Evolutionary conservation across 2,329 filamentous ascomycete genomes (phyloP).

Genomic region (Chrysoporthe austroafricana): DNA sequence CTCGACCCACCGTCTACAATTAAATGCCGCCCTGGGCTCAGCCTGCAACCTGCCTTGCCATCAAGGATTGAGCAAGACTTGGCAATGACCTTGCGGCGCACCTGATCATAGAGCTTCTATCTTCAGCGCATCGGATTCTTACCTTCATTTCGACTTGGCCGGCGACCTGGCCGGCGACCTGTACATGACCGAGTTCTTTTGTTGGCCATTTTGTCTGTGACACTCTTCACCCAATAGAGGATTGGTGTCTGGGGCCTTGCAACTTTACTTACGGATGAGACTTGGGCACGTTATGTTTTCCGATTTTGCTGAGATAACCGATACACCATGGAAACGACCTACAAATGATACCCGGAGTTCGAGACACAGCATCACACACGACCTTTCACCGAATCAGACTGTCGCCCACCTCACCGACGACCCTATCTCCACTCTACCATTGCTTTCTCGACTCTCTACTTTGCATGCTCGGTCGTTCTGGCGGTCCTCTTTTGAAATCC

Average conservation of each 20-base stretch:
- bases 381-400: constrained; percentile 6
- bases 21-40: background rate
- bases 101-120: too few species aligned
- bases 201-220: too few species aligned
- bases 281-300: background rate
- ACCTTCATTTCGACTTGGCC: background rate
- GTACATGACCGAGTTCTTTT: too few species aligned
- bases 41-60: too few species aligned
- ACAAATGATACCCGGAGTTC: constrained; percentile 35
- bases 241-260: background rate
- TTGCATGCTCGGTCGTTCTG: constrained; percentile 13
- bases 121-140: background rate
- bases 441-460: constrained; percentile 26
- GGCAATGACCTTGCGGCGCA: too few species aligned
- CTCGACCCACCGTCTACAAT: constrained; percentile 2
- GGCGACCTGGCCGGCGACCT: background rate
- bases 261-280: too few species aligned
- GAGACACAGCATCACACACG: constrained; percentile 22
- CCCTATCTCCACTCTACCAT: constrained; percentile 30
- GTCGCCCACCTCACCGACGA: background rate
- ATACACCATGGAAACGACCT: constrained; percentile 25
- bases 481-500: background rate
- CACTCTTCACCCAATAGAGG: background rate
- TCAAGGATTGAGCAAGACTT: too few species aligned
- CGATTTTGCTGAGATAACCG: constrained; percentile 1